Evolutionary conservation across 352 stramenopile genomes (phyloP), one percentile per base, ranked within the genome.

Genomic region (Thalassiosira exigua): DNA sequence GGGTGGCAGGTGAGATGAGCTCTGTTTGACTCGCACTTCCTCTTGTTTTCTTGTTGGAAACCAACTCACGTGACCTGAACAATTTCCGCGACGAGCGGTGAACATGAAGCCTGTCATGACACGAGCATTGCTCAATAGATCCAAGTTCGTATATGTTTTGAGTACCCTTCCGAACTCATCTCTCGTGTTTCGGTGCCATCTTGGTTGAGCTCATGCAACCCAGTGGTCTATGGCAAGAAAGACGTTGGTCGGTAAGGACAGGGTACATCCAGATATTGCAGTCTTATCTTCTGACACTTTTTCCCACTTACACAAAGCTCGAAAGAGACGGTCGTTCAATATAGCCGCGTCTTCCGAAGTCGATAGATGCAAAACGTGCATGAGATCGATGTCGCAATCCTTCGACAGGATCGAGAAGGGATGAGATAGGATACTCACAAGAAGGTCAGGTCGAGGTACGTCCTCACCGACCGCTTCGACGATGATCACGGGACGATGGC

Each of bases 401-500:
- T n/a, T n/a, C n/a, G n/a, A n/a, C n/a, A n/a, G n/a, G n/a, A n/a
- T n/a, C n/a, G n/a, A n/a, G n/a, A n/a, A n/a, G n/a, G n/a, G n/a
- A n/a, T n/a, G n/a, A n/a, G n/a, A n/a, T n/a, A n/a, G n/a, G n/a
- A n/a, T n/a, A n/a, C n/a, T n/a, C n/a, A n/a, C n/a, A n/a, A n/a
- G n/a, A n/a, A n/a, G n/a, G n/a, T n/a, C n/a, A n/a, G n/a, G n/a
- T n/a, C 69, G 19, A 78, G 61, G 81, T 83, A 94, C 7, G 82
- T 90, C 29, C 88, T 72, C 33, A 92, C 59, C 12, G 78, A 81
- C 66, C 71, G 75, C 72, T 92, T 94, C 0, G 75, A 90, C 14
- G 82, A 93, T 33, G 56, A 94, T 90, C 19, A 90, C 86, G 21
- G 81, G 79, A 27, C 88, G 82, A 69, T 92, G 80, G 26, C 75